These are phyloP conservation scores for Leccinum pallidistipes DNA, from an alignment of 1,284 basidiomycete species.

Conservation along the genomic window DNA sequence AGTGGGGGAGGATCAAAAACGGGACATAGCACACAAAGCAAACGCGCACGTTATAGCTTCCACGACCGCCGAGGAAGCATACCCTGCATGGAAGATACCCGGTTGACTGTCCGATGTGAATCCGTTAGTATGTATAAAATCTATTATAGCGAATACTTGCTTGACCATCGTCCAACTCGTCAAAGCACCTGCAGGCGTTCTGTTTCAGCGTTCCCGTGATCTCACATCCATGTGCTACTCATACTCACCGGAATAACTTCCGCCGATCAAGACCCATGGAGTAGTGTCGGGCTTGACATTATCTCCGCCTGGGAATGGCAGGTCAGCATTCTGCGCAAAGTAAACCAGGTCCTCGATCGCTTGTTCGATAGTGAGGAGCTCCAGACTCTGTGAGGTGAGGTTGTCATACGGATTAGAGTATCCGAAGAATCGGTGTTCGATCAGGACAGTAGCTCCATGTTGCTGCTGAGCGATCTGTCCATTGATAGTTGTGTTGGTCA, in stretches of 20 bases:
- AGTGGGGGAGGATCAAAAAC: neutral
- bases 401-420: conserved; percentile 60
- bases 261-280: conserved; percentile 69
- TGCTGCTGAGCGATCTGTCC: conserved; percentile 68
- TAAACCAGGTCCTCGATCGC: conserved; percentile 70
- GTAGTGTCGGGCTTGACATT: conserved; percentile 55
- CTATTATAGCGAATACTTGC: conserved; percentile 39
- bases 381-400: conserved; percentile 56
- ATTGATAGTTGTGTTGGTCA: conserved; percentile 64
- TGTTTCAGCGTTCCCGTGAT: neutral
- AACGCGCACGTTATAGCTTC: conserved; percentile 56
- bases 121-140: neutral
- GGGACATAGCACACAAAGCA: neutral
- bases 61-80: conserved; percentile 72
- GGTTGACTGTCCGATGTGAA: conserved; percentile 49
- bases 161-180: conserved; percentile 72
- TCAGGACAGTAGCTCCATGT: conserved; percentile 58
- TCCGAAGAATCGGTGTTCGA: conserved; percentile 59
- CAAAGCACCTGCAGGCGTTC: conserved; percentile 42
- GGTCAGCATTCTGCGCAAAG: conserved; percentile 63
- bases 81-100: conserved; percentile 65
- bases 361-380: conserved; percentile 66
- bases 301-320: conserved; percentile 67
- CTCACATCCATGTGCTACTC: neutral
- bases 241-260: conserved; percentile 60